These are phyloP conservation scores for Lasiodiplodia hormozganensis DNA, from an alignment of 2,329 filamentous ascomycete species.

Conservation along the genomic window DNA sequence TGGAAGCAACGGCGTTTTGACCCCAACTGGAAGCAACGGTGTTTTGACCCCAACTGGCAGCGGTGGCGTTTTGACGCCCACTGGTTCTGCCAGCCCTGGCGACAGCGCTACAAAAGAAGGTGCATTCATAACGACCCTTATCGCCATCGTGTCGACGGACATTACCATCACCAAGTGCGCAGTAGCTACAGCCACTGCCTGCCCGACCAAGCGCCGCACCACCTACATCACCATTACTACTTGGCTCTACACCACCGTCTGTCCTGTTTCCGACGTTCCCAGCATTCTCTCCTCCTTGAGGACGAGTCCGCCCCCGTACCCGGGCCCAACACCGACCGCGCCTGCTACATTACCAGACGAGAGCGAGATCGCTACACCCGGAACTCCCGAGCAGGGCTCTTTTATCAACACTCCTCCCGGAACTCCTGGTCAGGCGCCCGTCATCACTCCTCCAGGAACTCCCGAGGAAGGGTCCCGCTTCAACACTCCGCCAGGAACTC, in stretches of 20 bases:
- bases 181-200: slow-evolving; percentile 34
- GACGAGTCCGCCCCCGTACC: not conserved
- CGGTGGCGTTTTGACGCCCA: not conserved
- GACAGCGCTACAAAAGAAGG: not conserved
- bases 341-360: too few relatives aligned
- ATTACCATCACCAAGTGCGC: slow-evolving; percentile 37
- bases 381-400: too few relatives aligned
- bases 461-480: too few relatives aligned
- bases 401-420: too few relatives aligned
- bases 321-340: too few relatives aligned
- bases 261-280: slow-evolving; percentile 18
- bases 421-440: too few relatives aligned
- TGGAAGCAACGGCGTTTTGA: too few relatives aligned
- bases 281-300: not conserved
- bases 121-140: slow-evolving; percentile 16
- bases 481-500: too few relatives aligned
- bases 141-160: slow-evolving; percentile 17
- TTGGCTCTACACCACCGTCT: slow-evolving; percentile 32
- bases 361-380: too few relatives aligned
- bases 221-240: slow-evolving; percentile 32
- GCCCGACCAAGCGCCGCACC: slow-evolving; percentile 33
- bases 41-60: not conserved
- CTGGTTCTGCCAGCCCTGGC: not conserved
- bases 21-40: too few relatives aligned
- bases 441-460: too few relatives aligned